Conservation (phyloP, 2,329 filamentous ascomycete genomes). For the Cryphonectria carpinicola region DNA sequence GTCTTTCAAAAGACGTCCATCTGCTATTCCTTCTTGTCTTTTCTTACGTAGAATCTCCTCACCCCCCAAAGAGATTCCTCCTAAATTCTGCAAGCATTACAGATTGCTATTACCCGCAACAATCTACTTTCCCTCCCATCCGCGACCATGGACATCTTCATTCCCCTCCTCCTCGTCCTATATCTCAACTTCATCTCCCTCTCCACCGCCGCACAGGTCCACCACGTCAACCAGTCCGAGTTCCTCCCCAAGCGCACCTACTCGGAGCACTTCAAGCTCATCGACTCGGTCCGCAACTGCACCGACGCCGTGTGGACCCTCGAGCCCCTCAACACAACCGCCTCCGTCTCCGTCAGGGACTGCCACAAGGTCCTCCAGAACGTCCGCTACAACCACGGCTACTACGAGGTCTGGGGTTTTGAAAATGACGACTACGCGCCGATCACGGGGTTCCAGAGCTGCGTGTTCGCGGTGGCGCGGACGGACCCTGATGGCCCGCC, state of each 20-base stretch:
- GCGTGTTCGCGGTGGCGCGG: conserved; percentile 17
- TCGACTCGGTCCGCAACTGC: conserved; percentile 21
- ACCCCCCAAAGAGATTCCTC: neutral
- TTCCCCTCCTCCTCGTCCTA: neutral
- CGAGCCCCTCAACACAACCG: neutral
- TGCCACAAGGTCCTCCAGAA: conserved; percentile 14
- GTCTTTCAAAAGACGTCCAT: neutral
- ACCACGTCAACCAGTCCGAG: neutral
- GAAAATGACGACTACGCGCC: conserved; percentile 12
- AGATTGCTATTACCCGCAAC: neutral
- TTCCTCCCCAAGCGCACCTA: conserved; percentile 14
- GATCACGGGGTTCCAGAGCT: conserved; percentile 19
- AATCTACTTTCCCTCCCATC: neutral
- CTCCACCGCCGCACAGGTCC: neutral
- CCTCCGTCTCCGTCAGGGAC: conserved; percentile 5
- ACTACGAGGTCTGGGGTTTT: conserved; percentile 26
- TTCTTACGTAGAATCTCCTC: no score
- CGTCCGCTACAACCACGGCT: conserved; percentile 20
- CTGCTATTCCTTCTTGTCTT: neutral
- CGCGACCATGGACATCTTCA: neutral
- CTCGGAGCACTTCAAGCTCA: conserved; percentile 16
- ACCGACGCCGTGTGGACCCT: neutral
- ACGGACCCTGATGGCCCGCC: no score
- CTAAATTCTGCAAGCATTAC: neutral
- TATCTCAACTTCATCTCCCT: neutral